Evolutionary conservation across 1,284 basidiomycete genomes (phyloP), one percentile per base, ranked within the genome.

Genomic region (Leccinum insigne): DNA sequence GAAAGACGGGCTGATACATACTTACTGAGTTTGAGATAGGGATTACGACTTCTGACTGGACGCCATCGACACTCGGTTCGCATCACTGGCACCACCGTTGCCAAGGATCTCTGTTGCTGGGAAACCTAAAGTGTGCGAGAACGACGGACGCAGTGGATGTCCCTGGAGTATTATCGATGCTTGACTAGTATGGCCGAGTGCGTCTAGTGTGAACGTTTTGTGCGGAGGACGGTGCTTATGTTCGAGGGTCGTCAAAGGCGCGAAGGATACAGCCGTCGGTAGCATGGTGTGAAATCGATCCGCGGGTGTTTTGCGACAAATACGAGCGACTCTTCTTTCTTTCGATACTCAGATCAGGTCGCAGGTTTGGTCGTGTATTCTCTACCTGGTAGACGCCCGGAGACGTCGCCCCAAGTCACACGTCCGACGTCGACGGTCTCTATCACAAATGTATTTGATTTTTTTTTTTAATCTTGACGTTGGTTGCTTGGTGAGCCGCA

Each of bases 281-380:
- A 40, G 35, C 47, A 26, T 26, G 14, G 58, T 54, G 32, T 60
- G 5, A 49, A 60, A 26, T 40, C 63, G 63, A 64, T 64, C 63
- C 63, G 64, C 63, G 63, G 63, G 63, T 14, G 44, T 21, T 49
- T 59, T 64, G 47, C 44, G 56, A 29, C 62, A 29, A 40, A 21
- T 42, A 10, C 23, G 52, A 35, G 32, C 18, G 18, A 40, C 23
- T 56, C 54, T 58, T 58, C 57, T 18, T 26, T 56, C 23, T 56
- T 56, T 56, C 52, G 23, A 56, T 10, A 56, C 52, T 56, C 11
- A 21, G 32, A 58, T 42, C n/a, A 40, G 26, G 59, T 52, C 40
- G 59, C 18, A 47, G 59, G 14, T 26, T 47, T 52, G 52, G 29
- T 52, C 38, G 38, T 26, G 38, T 13, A 21, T 60, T 60, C 23